Base-by-base conservation (phyloP, 768 basidiomycete genomes). In the Suillus hirtellus region DNA sequence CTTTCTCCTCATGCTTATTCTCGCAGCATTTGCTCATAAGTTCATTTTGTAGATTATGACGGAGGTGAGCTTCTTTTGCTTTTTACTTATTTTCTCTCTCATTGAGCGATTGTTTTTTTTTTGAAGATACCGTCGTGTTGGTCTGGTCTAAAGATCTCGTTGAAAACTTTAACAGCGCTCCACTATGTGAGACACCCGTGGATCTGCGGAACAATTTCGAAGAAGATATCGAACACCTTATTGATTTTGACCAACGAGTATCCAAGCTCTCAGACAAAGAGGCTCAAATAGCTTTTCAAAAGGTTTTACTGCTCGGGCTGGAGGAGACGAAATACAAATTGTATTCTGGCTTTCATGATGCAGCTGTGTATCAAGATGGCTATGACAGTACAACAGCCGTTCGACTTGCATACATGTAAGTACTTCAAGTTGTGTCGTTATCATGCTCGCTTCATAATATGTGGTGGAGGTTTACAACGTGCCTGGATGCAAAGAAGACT, bases 401-500 rank as follows among this genome's bases (percentile, higher is more conserved):
- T 11, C 80, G 84, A 0, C 75, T 89, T 21, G 89, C 88, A 0
- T 87, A 87, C 47, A 88, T 91, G 90, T 91, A 58, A 64, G 87
- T 75, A 49, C 42, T 27, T 59, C 7, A 59, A 49, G 10, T 9
- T 27, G 19, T 14, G 12, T 38, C 40, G 46, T 15, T 9, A 34
- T 24, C n/a, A 49, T 62, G 15, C 4, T 11, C 52, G 40, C 8
- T 37, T 53, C 60, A 12, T 40, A 53, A 35, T 31, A 37, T 61
- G 38, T 8, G 3, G 17, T 50, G 42, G 60, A 93, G 91, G 75
- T 90, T 89, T 65, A 85, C 83, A 9, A 86, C 82, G 1, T 77
- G 88, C 11, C 77, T 93, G 10, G 90, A 93, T 74, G 81, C 88
- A 0, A 82, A 80, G 49, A 92, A 92, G 72, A 87, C 87, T 24